Evolutionary conservation across 202 grass and related monocot species (phyloP), one percentile per base, ranked within the genome.

Genomic region (Zoysia matrella): DNA sequence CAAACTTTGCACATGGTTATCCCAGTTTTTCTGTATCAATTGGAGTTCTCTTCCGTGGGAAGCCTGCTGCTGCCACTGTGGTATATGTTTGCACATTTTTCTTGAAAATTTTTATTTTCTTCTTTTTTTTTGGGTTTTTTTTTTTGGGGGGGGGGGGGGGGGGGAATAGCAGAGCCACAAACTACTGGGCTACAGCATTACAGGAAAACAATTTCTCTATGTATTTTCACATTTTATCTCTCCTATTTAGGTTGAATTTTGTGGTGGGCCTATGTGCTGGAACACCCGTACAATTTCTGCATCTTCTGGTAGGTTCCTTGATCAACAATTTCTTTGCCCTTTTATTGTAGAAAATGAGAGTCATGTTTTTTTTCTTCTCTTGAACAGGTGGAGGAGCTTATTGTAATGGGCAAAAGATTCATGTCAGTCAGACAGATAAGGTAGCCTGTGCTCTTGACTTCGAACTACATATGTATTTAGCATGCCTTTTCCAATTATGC

Each of bases 1-100:
- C 95, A 4, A 98, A 98, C 85, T 98, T 98, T 73, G 95, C 95
- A 42, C 95, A 95, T 85, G 95, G 95, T 86, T 98, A 98, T 84
- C 95, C 95, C 47, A 90, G 90, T 82, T 98, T 98, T 93, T 90
- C 92, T 50, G 95, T 98, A 76, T 98, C 95, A 74, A 90, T 98
- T 50, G 92, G 95, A 52, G 92, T 98, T 82, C 82, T 98, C 11
- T 98, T 88, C 80, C 92, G 85, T 43, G 95, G 95, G 65, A 98
- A 95, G 57, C 95, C 95, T 75, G 90, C 95, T 88, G 92, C 89
- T 80, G 89, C 92, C 48, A 86, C 90, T 83, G 95, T 98, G 90
- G 91, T 93, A 90, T 83, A 83, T 76, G 8, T 83, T 63, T 69
- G 73, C 30, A 30, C 65, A 8, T 78, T 8, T 6, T 68, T 64